Evolutionary conservation across 2,329 filamentous ascomycete genomes (phyloP), one percentile per base, ranked within the genome.

Genomic region (Chaetoscypha palmicola): DNA sequence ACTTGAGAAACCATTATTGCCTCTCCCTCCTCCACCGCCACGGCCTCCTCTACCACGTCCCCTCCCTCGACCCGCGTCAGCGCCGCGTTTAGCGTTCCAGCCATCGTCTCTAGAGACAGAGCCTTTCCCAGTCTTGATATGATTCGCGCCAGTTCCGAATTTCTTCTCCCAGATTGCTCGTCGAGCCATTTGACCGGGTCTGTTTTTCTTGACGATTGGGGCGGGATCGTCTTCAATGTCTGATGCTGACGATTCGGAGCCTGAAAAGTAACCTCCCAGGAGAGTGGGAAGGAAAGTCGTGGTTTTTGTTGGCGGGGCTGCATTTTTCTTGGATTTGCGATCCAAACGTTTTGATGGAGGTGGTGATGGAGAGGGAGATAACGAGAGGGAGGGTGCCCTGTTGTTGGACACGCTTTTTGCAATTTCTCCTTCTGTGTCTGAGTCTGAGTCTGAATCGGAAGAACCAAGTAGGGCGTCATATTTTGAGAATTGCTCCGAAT

Each of bases 141-240:
- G 61, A 33, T 62, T 62, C 1, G 86, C 87, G 49, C 75, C 72
- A 11, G 73, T 70, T 38, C 85, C 85, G 61, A 74, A 91, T 60
- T 90, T 91, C 67, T 86, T 82, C 67, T 91, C 86, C 70, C 80
- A 85, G 46, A 92, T 83, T 19, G 80, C 77, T 59, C 86, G 83
- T 7, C 86, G 77, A n/a, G 83, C 84, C 33, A 80, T 75, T 65
- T 94, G 86, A 3, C 86, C 86, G 36, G 79, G 73, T 17, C 84
- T 73, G 57, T 91, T 90, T 65, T 89, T 90, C 55, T 78, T 77
- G 0, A 71, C 65, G 1, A 69, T 63, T 3, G 70, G 70, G 4
- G 74, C 76, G 2, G 72, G 63, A 5, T 75, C 76, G 3, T 70
- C 67, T 41, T 88, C 84, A 17, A 86, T 68, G 50, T 85, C 81